Percentiles rank a stretch among this genome's conserved stretches.
phyloP scores from a whole-genome alignment of 305 asterid species.

The Striga hermonthica region DNA sequence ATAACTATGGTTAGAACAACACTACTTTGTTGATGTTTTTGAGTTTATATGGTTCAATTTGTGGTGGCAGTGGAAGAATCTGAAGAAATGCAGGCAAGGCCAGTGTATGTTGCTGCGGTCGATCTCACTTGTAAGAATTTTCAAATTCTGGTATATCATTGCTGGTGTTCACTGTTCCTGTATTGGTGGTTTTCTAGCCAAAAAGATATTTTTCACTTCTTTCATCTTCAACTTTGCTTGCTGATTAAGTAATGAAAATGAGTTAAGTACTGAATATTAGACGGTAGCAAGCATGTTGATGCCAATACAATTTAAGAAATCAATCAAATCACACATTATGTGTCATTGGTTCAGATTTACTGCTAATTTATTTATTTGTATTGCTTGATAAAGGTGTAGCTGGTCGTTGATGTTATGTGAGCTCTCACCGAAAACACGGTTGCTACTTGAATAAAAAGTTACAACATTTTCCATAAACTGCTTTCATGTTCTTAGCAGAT shows the following conservation, averaged over 20 bases:
- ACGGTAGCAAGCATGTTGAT: constrained; percentile 7
- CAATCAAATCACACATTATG: constrained; percentile 16
- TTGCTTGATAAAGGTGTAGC: constrained; percentile 11
- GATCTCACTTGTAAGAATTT: constrained; percentile 84
- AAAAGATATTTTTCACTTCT: constrained; percentile 13
- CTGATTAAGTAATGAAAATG: constrained; percentile 8
- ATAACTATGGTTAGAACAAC: constrained; percentile 4
- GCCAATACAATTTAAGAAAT: constrained; percentile 23
- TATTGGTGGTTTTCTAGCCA: constrained; percentile 21
- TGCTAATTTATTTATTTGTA: constrained; percentile 15
- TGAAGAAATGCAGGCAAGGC: constrained; percentile 81
- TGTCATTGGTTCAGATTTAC: constrained; percentile 23
- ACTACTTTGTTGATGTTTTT: neutral
- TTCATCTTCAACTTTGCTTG: constrained; percentile 16
- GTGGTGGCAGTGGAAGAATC: constrained; percentile 71
- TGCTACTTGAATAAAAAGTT: constrained; percentile 25
- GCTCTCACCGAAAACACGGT: constrained; percentile 7
- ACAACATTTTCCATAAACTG: constrained; percentile 9
- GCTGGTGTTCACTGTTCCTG: constrained; percentile 7
- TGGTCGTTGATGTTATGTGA: constrained; percentile 21
- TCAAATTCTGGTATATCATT: constrained; percentile 30
- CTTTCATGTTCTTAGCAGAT: constrained; percentile 8
- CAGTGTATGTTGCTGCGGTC: constrained; percentile 92
- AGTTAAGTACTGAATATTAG: neutral
- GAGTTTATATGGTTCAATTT: constrained; percentile 29